Conservation (phyloP, 2,329 filamentous ascomycete species). For the Epicoccum nigrum region DNA sequence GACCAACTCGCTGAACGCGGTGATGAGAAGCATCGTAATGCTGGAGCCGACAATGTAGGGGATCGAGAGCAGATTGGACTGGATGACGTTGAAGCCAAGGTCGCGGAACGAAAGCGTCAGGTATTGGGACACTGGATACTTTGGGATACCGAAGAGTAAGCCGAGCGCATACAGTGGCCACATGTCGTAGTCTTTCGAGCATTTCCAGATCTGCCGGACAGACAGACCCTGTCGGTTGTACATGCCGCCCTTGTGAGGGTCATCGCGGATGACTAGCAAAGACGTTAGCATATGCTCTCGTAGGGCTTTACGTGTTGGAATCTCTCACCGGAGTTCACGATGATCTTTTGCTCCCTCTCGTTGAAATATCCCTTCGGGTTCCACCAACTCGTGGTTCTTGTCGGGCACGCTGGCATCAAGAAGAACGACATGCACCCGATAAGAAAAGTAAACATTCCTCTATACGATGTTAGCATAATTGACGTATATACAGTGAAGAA, state of each 20-base stretch:
- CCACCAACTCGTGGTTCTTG: slow-evolving; percentile 56
- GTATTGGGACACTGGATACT: slow-evolving; percentile 14
- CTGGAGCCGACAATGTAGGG: slow-evolving; percentile 32
- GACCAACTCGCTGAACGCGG: slow-evolving; percentile 17
- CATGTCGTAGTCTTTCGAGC: slow-evolving; percentile 30
- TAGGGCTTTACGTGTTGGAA: background rate
- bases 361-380: slow-evolving; percentile 62
- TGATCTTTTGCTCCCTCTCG: slow-evolving; percentile 68
- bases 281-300: background rate
- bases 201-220: slow-evolving; percentile 22
- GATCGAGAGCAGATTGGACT: slow-evolving; percentile 67
- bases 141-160: slow-evolving; percentile 20
- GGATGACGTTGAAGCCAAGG: slow-evolving; percentile 66
- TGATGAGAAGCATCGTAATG: slow-evolving; percentile 21
- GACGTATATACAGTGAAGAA: too few species aligned
- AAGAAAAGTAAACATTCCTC: slow-evolving; percentile 18
- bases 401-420: slow-evolving; percentile 57
- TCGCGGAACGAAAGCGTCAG: slow-evolving; percentile 56
- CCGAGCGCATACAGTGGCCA: slow-evolving; percentile 32
- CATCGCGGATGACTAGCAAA: slow-evolving; percentile 55
- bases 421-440: slow-evolving; percentile 29
- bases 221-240: slow-evolving; percentile 61
- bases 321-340: slow-evolving; percentile 57
- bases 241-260: slow-evolving; percentile 62
- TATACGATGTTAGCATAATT: background rate